These are phyloP conservation scores for Astrothelium macrocarpum DNA, from an alignment of 495 filamentous ascomycete genomes.

Conservation along the genomic window DNA sequence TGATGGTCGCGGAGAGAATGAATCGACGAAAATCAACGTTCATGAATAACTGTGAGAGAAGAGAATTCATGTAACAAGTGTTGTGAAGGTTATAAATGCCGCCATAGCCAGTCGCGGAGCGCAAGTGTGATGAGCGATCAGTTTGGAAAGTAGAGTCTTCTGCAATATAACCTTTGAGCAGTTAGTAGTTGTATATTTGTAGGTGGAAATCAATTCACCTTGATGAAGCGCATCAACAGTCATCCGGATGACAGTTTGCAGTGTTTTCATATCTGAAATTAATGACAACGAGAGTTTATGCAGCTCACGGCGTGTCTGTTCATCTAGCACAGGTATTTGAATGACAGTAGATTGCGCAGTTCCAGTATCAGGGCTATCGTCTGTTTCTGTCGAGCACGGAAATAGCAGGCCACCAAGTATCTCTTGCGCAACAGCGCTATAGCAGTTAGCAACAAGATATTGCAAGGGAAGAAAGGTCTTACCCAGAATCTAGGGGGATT, in stretches of 20 bases:
- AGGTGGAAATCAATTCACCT: background rate
- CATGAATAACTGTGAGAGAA: conserved; percentile 96
- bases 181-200: background rate
- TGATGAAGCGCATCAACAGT: background rate
- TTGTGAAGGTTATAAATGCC: conserved; percentile 86
- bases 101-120: conserved; percentile 66
- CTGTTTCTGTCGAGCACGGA: background rate
- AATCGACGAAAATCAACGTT: conserved; percentile 81
- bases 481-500: background rate
- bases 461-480: background rate
- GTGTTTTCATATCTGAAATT: background rate
- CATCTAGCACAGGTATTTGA: background rate
- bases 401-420: background rate
- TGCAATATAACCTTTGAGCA: background rate
- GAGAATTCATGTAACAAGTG: conserved; percentile 94
- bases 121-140: conserved; percentile 58
- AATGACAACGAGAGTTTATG: background rate
- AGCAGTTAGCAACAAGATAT: background rate
- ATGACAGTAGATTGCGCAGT: background rate
- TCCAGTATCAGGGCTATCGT: no score
- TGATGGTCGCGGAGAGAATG: conserved; percentile 55
- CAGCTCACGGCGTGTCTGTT: background rate
- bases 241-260: background rate
- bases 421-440: background rate
- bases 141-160: background rate